Conservation (phyloP, 257 asterid genomes). For the Ehretia macrophylla region DNA sequence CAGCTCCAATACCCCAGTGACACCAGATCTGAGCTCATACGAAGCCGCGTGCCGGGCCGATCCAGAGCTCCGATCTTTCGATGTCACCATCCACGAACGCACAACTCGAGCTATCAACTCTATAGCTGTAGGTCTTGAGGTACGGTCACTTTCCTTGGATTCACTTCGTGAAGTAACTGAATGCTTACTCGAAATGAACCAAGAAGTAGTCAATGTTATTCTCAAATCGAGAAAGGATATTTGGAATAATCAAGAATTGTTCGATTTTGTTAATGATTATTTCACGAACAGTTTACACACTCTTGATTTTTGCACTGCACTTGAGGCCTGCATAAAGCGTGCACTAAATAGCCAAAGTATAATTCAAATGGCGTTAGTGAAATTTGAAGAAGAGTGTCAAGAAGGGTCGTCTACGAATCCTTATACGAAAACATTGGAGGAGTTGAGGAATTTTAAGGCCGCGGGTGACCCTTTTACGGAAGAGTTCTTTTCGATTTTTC, state of each 20-base stretch:
- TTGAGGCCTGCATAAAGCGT: constrained; percentile 58
- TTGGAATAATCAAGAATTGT: constrained; percentile 63
- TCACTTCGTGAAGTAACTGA: constrained; percentile 74
- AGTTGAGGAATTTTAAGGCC: constrained; percentile 47
- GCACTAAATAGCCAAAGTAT: constrained; percentile 65
- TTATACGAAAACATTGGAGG: constrained; percentile 56
- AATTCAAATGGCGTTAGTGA: constrained; percentile 48
- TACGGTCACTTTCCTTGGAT: constrained; percentile 66
- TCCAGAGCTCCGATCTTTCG: constrained; percentile 63
- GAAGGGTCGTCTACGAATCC: constrained; percentile 9
- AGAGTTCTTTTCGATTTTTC: constrained; percentile 55
- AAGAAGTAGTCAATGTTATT: constrained; percentile 63
- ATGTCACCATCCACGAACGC: constrained; percentile 54
- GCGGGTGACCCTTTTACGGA: constrained; percentile 73
- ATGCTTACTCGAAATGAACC: constrained; percentile 68
- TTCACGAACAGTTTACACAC: constrained; percentile 69
- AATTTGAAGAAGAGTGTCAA: constrained; percentile 51
- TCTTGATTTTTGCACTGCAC: constrained; percentile 71
- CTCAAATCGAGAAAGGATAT: constrained; percentile 56
- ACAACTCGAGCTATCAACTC: constrained; percentile 76
- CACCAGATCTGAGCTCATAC: constrained; percentile 60
- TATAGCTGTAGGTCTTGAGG: constrained; percentile 63
- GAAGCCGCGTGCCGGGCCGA: constrained; percentile 85
- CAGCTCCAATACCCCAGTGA: constrained; percentile 12
- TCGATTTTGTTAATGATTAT: constrained; percentile 80